Evolutionary conservation across 192 early-diverging fungal genomes (phyloP).

Genomic region (Spinellus fusiger): DNA sequence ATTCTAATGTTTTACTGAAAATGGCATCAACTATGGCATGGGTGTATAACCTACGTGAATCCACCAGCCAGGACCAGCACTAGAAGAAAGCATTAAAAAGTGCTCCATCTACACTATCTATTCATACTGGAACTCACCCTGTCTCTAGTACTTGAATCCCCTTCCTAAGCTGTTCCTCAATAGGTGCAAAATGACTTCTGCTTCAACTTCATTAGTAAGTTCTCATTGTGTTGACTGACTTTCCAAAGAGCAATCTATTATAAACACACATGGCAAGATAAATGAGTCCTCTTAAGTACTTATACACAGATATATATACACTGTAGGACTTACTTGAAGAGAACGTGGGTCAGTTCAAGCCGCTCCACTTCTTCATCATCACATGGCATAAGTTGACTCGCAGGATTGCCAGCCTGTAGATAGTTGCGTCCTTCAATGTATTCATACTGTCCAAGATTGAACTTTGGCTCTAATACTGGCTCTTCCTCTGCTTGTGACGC

Average conservation of each 20-base stretch:
- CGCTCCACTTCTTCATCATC: conserved; percentile 33
- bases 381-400: conserved; percentile 18
- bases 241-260: neutral
- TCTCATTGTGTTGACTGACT: neutral
- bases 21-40: neutral
- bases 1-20: neutral
- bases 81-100: neutral
- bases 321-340: conserved; percentile 4
- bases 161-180: conserved; percentile 16
- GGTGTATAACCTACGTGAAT: conserved; percentile 9
- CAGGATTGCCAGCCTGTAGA: neutral
- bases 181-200: conserved; percentile 14
- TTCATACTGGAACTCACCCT: conserved; percentile 8
- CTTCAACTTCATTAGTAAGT: neutral
- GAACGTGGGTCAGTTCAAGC: conserved; percentile 17
- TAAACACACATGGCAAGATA: neutral
- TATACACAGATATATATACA: neutral
- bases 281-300: neutral
- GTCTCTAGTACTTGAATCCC: conserved; percentile 23
- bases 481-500: neutral
- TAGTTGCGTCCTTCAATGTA: conserved; percentile 21
- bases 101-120: neutral
- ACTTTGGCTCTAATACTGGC: conserved; percentile 10
- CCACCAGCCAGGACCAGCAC: conserved; percentile 32
- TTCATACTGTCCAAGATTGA: conserved; percentile 12